phyloP scores from a whole-genome alignment of 805 yeast species.

The Zygoascus flipseniorum region DNA sequence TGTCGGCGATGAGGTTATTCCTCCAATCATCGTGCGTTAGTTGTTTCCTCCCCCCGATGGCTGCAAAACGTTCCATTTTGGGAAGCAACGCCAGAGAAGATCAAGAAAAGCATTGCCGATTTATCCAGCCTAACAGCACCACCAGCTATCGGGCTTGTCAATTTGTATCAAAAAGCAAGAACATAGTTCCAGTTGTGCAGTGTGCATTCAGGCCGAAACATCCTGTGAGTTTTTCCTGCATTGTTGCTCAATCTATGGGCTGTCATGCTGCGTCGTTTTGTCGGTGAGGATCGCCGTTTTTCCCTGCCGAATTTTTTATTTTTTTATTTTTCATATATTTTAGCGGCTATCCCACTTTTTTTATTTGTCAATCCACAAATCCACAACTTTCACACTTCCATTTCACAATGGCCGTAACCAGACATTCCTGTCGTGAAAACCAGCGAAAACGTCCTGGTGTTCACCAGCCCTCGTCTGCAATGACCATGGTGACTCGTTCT shows the following conservation, averaged over 20 bases:
- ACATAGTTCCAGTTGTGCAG: no score
- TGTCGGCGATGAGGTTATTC: no score
- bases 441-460: neutral
- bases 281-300: neutral
- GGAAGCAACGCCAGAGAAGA: neutral
- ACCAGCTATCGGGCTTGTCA: no score
- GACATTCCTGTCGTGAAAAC: neutral
- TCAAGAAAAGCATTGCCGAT: neutral
- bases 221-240: no score
- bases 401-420: neutral
- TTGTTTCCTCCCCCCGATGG: neutral
- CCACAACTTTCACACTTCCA: neutral
- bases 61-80: neutral
- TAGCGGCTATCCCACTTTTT: neutral
- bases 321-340: neutral
- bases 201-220: no score
- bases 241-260: no score
- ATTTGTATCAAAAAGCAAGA: no score
- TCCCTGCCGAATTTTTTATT: neutral
- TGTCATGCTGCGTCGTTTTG: no score
- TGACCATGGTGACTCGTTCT: neutral
- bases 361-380: neutral
- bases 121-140: no score
- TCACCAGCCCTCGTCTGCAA: neutral
- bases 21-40: neutral